Evolutionary conservation across 257 asterid species (phyloP), one percentile per base, ranked within the genome.

Genomic region (Orobanche coerulescens): DNA sequence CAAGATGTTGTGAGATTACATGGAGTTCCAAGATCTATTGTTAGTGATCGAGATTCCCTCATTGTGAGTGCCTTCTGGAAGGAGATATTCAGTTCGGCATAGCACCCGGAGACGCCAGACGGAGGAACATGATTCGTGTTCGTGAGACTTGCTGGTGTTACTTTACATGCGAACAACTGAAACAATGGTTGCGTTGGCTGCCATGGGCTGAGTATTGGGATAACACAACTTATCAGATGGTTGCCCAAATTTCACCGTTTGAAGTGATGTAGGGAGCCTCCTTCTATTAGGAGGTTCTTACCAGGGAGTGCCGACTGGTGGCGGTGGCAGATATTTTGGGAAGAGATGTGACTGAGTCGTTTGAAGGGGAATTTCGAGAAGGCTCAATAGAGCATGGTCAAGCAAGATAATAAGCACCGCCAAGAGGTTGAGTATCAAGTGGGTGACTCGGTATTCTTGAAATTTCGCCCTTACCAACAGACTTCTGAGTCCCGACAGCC

Each of bases 251-350:
- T 6, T 39, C 70, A 0, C 56, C 56, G 6, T 65, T 65, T 22
- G 18, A 55, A 46, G 25, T 54, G 0, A 55, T 65, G 7, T 40
- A 53, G 70, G 5, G 19, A 34, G 0, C 52, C 69, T n/a, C 61
- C 69, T 0, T 1, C 24, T 2, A 11, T 49, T 4, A 20, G 36
- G 2, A 36, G 37, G 1, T 42, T 40, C 13, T 4, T 60, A 0
- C 54, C 54, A 13, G 23, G n/a, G 58, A 65, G 25, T 53, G 56
- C 10, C 10, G 19, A 19, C 44, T 65, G 0, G 61, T 51, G 3
- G 57, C 40, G 0, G 56, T 65, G 24, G 20, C 22, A 5, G 57
- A 42, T 0, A n/a, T 25, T 0, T 9, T 60, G 20, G 25, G 53
- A 5, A 6, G 66, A 0, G 66, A 60, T 42, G 55, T 60, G 26